phyloP scores from a whole-genome alignment of 305 asterid species.

The Fraxinus greggii region DNA sequence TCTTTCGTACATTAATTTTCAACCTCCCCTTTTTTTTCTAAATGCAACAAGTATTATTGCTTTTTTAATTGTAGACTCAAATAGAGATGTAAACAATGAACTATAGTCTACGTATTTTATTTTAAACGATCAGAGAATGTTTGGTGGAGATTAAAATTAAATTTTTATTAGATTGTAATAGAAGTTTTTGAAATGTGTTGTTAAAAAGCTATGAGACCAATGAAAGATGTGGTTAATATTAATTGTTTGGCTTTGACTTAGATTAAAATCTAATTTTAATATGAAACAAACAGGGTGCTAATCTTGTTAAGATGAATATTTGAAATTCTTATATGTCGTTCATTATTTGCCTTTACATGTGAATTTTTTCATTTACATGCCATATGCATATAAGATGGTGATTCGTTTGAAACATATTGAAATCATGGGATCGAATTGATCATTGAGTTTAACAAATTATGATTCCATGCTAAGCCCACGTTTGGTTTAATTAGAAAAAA shows the following conservation, averaged over 20 bases:
- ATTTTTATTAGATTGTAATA: too few relatives aligned
- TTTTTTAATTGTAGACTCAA: background rate
- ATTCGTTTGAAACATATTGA: background rate
- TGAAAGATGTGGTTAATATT: too few relatives aligned
- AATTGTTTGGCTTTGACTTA: too few relatives aligned
- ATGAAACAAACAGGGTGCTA: too few relatives aligned
- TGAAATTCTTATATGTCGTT: background rate
- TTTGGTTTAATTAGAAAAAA: background rate
- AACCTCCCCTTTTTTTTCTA: conserved; percentile 15
- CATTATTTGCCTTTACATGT: background rate
- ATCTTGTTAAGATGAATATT: too few relatives aligned
- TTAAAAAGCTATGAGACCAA: too few relatives aligned
- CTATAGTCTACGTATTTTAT: background rate
- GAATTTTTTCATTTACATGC: background rate
- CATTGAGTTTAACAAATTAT: background rate
- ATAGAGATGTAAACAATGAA: background rate
- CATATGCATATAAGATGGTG: too few relatives aligned
- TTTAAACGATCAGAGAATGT: too few relatives aligned
- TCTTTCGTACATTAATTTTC: conserved; percentile 29
- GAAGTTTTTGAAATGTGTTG: too few relatives aligned
- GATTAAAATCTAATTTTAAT: too few relatives aligned
- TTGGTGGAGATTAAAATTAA: too few relatives aligned
- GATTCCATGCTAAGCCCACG: background rate
- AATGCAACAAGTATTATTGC: conserved; percentile 7
- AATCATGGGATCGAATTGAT: background rate